These are phyloP conservation scores for Trichoderma arundinaceum DNA, from an alignment of 2,329 filamentous ascomycete species.

Conservation along the genomic window DNA sequence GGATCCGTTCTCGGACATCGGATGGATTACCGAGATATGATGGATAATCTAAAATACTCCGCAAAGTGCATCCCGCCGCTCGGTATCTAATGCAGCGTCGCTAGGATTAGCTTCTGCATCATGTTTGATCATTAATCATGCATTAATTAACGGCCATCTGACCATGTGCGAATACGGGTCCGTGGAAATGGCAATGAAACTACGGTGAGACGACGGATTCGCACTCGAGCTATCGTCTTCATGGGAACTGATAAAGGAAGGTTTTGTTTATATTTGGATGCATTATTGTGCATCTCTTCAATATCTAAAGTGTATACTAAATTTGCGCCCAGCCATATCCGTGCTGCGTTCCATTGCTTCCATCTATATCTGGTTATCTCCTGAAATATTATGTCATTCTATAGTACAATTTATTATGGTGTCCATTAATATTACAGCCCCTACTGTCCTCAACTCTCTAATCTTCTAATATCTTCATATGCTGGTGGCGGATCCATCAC, in stretches of 20 bases:
- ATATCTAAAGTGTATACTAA: too few species aligned
- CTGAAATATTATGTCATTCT: background rate
- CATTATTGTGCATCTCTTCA: too few species aligned
- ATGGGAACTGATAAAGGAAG: too few species aligned
- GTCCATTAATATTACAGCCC: background rate
- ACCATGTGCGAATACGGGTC: background rate
- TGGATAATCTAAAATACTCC: background rate
- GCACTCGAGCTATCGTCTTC: too few species aligned
- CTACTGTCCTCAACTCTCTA: too few species aligned
- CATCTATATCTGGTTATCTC: too few species aligned
- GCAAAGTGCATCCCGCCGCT: background rate
- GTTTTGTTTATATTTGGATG: too few species aligned
- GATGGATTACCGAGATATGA: background rate
- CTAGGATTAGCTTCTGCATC: background rate
- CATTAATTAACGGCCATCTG: background rate
- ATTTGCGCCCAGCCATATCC: too few species aligned
- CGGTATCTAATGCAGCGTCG: background rate
- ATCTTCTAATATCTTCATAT: background rate
- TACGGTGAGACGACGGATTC: too few species aligned
- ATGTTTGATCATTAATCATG: too few species aligned
- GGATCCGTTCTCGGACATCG: background rate
- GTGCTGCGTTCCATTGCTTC: too few species aligned
- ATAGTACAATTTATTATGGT: background rate
- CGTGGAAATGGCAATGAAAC: too few species aligned
- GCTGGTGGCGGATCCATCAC: conserved; percentile 13